These are phyloP conservation scores for Neopestalotiopsis sp. DNA, from an alignment of 2,329 filamentous ascomycete genomes.

Conservation along the genomic window DNA sequence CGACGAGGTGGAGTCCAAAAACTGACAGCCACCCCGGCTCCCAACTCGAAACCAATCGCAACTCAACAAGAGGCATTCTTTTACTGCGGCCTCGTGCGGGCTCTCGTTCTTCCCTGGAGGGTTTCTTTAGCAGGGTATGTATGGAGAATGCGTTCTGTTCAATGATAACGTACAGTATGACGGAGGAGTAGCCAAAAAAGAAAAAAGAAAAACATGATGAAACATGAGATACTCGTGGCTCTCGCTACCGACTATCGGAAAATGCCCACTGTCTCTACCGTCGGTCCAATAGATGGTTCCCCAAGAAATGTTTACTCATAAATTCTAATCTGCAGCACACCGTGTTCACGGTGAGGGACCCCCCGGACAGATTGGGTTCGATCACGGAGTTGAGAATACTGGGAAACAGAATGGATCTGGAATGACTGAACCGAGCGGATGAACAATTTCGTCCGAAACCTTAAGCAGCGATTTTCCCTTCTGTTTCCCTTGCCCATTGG, in stretches of 20 bases:
- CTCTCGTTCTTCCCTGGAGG: neutral
- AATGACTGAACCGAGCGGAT: neutral
- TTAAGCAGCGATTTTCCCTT: too few species aligned
- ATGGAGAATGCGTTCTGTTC: too few species aligned
- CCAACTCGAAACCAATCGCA: neutral
- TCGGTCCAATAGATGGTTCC: neutral
- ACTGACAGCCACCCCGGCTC: neutral
- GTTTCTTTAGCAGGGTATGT: neutral
- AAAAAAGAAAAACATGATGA: neutral
- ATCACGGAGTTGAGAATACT: too few species aligned
- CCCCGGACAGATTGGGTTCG: too few species aligned
- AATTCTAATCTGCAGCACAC: too few species aligned
- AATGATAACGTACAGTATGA: neutral
- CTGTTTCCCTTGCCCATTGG: neutral
- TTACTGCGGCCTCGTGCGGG: neutral
- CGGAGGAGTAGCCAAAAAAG: neutral
- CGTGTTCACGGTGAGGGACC: too few species aligned
- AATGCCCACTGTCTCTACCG: neutral
- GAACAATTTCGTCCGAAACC: neutral
- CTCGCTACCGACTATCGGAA: conserved; percentile 1
- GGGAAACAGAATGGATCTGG: neutral
- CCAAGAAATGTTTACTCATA: neutral
- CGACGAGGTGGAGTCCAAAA: neutral
- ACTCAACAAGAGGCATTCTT: neutral
- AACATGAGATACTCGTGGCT: neutral